Evolutionary conservation across 768 basidiomycete genomes (phyloP).

Genomic region (Leucogyrophana mollusca): DNA sequence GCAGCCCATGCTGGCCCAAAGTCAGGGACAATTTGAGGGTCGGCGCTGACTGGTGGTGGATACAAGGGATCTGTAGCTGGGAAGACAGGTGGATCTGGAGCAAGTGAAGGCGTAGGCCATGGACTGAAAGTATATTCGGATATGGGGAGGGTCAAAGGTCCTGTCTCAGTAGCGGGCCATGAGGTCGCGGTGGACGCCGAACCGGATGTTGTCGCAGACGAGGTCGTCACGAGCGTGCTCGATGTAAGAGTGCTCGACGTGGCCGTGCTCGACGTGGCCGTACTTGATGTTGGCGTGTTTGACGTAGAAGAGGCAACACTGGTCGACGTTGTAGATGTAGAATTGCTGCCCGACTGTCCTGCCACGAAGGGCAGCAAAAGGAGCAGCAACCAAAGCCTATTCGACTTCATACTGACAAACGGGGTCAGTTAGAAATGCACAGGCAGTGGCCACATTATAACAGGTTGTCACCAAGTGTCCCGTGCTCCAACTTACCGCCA

Average conservation of each 20-base stretch:
- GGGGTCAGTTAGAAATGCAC: neutral
- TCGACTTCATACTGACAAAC: constrained; percentile 1
- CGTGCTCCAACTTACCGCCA: neutral
- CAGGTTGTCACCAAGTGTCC: neutral
- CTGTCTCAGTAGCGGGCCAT: constrained; percentile 14
- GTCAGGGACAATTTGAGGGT: constrained; percentile 34
- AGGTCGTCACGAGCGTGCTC: neutral
- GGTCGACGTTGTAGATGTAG: neutral
- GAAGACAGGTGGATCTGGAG: constrained; percentile 47
- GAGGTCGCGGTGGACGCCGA: neutral
- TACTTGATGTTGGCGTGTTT: neutral
- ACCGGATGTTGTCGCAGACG: neutral
- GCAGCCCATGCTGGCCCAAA: constrained; percentile 45
- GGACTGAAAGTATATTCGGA: constrained; percentile 44
- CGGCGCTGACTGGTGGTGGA: constrained; percentile 48
- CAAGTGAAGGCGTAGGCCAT: constrained; percentile 54
- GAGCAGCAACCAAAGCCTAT: neutral
- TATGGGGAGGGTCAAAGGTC: constrained; percentile 33
- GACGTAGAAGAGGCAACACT: neutral
- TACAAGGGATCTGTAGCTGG: constrained; percentile 48
- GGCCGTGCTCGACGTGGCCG: neutral
- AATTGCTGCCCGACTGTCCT: constrained; percentile 2
- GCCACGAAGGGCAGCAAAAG: constrained; percentile 6
- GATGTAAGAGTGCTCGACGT: neutral
- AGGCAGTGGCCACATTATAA: neutral